Evolutionary conservation across 2,329 filamentous ascomycete genomes (phyloP).

Genomic region (Metarhizium sp.): DNA sequence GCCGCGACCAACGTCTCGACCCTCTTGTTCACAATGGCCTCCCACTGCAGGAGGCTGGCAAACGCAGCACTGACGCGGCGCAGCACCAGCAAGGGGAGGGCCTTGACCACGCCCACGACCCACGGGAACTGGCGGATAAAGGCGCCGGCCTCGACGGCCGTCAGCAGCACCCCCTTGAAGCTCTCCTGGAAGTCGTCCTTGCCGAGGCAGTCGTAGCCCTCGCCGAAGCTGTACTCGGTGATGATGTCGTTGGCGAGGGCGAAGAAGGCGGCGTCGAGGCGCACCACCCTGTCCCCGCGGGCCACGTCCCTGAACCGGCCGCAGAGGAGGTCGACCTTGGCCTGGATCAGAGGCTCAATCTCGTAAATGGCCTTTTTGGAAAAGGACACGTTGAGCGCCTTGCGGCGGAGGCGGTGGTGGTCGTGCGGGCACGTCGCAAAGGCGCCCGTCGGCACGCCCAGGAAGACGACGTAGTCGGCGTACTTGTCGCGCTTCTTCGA

Average conservation of each 20-base stretch:
- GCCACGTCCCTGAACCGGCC: not conserved
- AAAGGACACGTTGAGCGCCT: slow-evolving; percentile 10
- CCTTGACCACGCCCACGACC: not conserved
- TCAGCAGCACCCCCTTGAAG: not conserved
- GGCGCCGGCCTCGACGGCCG: not conserved
- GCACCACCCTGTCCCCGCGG: not conserved
- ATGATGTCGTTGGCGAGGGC: slow-evolving; percentile 3
- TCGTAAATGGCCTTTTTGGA: slow-evolving; percentile 10
- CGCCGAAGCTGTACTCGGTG: slow-evolving; percentile 3
- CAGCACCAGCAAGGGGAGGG: not conserved
- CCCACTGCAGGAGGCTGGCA: not conserved
- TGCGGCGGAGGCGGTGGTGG: slow-evolving; percentile 9
- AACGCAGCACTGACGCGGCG: not conserved
- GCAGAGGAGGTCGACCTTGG: not conserved
- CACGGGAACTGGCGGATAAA: slow-evolving; percentile 3
- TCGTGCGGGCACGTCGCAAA: slow-evolving; percentile 11
- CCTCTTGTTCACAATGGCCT: not conserved
- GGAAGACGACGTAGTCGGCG: not conserved
- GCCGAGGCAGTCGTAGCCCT: not conserved
- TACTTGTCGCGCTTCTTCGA: slow-evolving; percentile 2
- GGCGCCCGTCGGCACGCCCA: slow-evolving; percentile 2
- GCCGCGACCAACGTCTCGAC: not conserved
- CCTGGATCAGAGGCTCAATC: not conserved
- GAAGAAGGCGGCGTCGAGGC: not conserved
- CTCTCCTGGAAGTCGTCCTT: not conserved